Conservation (phyloP, 306 rosid genomes). For the Lathyrus oleraceus region DNA sequence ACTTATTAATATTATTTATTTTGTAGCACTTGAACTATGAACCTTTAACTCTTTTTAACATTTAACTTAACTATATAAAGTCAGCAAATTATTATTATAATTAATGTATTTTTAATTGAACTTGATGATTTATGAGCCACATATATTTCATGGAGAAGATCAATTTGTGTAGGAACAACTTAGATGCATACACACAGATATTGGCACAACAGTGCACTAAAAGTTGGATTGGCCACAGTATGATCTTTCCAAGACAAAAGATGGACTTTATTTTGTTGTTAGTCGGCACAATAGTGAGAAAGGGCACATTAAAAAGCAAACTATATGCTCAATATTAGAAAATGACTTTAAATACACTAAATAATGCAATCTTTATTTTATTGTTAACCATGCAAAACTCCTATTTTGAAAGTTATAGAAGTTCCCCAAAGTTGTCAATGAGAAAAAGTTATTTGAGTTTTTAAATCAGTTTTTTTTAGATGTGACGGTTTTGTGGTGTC, state of each 20-base stretch:
- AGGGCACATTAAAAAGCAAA: constrained; percentile 1
- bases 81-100: too few species aligned
- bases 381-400: too few species aligned
- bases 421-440: too few species aligned
- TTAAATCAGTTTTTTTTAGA: too few species aligned
- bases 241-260: constrained; percentile 34
- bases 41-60: too few species aligned
- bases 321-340: constrained; percentile 24
- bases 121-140: constrained; percentile 33
- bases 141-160: constrained; percentile 29
- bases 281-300: not conserved
- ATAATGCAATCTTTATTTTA: too few species aligned
- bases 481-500: too few species aligned
- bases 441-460: too few species aligned
- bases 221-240: constrained; percentile 24
- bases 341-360: constrained; percentile 19
- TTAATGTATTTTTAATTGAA: constrained; percentile 3
- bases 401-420: too few species aligned
- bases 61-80: too few species aligned
- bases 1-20: too few species aligned
- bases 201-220: constrained; percentile 22
- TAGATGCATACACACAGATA: constrained; percentile 18
- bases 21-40: too few species aligned
- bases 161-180: constrained; percentile 21
- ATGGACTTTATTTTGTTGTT: constrained; percentile 30